Base-by-base conservation (phyloP, 2,329 filamentous ascomycete genomes). In the Harringtonia aguacate region DNA sequence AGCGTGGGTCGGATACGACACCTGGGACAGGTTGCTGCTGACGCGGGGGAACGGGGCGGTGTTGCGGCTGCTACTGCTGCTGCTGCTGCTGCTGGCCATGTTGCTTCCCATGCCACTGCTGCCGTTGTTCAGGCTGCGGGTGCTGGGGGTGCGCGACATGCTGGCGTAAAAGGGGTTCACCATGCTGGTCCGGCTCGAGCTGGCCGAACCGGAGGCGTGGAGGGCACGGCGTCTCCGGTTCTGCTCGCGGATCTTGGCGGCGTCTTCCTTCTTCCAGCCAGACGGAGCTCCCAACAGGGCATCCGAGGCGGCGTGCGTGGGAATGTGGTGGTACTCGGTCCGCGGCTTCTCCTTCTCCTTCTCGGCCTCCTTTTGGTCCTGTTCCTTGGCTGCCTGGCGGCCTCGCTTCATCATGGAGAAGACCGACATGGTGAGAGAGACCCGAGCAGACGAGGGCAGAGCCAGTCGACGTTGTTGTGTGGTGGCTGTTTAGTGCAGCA, bases 261-360 rank as follows among this genome's bases (percentile, higher is more conserved):
- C 61, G 50, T 76, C 72, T 13, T 65, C 62, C 8, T 62, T 53
- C 47, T 67, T 68, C 66, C 68, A 76, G 50, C 64, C 68, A 1
- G 69, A 63, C 10, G 75, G 75, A 4, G 72, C 72, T 27, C 69
- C 70, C 20, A 67, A 63, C 36, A 79, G 59, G 36, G 77, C 75
- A 58, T 81, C 77, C 13, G 66, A 56, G 37, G 73, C 74, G 24
- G 77, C 77, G 55, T 82, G 78, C 14, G 66, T 79, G n/a, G 77
- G 75, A 18, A 77, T 59, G 55, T 81, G 77, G 42, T 63, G 70
- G 58, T 81, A 81, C 13, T 71, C 65, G n/a, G 61, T 49, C 14
- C 37, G 33, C 8, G 43, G 15, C 24, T 22, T n/a, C 43, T 66
- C 65, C 48, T 68, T 66, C 20, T 36, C 35, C 4, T 14, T 22